Evolutionary conservation across 2,329 filamentous ascomycete species (phyloP), one percentile per base, ranked within the genome.

Genomic region (Daldinia eschscholtzii): DNA sequence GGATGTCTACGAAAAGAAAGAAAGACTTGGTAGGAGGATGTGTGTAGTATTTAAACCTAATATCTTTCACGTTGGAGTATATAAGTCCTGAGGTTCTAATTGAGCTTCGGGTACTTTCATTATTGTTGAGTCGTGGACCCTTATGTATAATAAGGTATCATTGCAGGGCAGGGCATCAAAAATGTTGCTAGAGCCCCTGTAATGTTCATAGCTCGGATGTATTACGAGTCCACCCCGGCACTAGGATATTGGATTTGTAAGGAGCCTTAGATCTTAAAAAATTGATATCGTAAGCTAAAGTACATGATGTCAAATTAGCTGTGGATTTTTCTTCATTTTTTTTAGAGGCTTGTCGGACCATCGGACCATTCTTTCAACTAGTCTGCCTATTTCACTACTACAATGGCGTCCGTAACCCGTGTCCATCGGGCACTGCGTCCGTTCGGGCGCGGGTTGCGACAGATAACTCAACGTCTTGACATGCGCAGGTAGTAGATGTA

Each of bases 211-310:
- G 44, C 44, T 33, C 46, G 46, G 46, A 50, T 30, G 46, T 52
- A 28, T 52, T 26, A 33, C 26, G 10, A 52, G 26, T 30, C 46
- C 46, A 26, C 15, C 46, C 46, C 46, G 46, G 46, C 26, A 33
- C 46, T 26, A 15, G 46, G 46, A 26, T 52, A 5, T 52, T 30
- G 46, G 46, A 52, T 52, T 52, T 52, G 46, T 52, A 52, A 52
- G 46, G 26, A 33, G 46, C 1, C 1, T 52, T 33, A 13, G 3
- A 33, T 18, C 20, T 6, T 30, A 3, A 18, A 33, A 18, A 18
- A 52, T 9, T n/a, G 26, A 52, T 52, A 52, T 52, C 46, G 46
- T 50, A 50, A 50, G 46, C 46, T 30, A 50, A 50, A 50, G 26
- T 50, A 50, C 46, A 13, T 30, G 26, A 50, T 50, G 13, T 4